Percentiles rank a stretch among this genome's conserved stretches.
Evolutionary conservation across 1,139 yeast genomes (phyloP).

Genomic region (Candida sanyaensis): DNA sequence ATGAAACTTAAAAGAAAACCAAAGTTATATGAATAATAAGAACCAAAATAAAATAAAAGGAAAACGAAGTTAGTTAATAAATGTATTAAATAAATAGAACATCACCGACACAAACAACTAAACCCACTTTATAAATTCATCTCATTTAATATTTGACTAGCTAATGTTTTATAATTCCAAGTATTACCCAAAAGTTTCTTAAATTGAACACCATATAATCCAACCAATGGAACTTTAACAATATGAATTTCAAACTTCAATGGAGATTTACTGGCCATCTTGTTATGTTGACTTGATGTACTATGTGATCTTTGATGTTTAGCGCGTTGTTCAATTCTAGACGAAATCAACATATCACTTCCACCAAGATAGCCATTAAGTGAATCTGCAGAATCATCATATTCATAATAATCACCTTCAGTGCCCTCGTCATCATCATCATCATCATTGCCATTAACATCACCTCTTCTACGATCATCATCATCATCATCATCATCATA

Average conservation of each 20-base stretch:
- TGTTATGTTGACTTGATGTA: conserved; percentile 20
- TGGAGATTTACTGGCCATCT: conserved; percentile 40
- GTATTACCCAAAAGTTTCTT: conserved; percentile 93
- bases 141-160: conserved; percentile 80
- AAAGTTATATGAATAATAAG: too few relatives aligned
- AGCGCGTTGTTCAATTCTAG: conserved; percentile 56
- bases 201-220: conserved; percentile 92
- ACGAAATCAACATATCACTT: conserved; percentile 66
- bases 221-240: conserved; percentile 89
- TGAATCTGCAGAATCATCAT: conserved; percentile 66
- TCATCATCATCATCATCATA: too few relatives aligned
- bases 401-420: conserved; percentile 28
- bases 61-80: conserved; percentile 1
- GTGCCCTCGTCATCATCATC: conserved; percentile 20
- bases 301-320: conserved; percentile 34
- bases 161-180: conserved; percentile 94
- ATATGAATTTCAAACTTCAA: conserved; percentile 89
- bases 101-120: background rate
- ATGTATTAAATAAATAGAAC: background rate
- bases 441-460: too few relatives aligned
- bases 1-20: too few relatives aligned
- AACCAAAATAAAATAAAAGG: background rate
- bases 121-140: conserved; percentile 55
- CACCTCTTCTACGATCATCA: conserved; percentile 17
- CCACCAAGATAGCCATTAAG: conserved; percentile 57